Conservation (phyloP, 2,329 filamentous ascomycete genomes). For the Bretziella fagacearum region DNA sequence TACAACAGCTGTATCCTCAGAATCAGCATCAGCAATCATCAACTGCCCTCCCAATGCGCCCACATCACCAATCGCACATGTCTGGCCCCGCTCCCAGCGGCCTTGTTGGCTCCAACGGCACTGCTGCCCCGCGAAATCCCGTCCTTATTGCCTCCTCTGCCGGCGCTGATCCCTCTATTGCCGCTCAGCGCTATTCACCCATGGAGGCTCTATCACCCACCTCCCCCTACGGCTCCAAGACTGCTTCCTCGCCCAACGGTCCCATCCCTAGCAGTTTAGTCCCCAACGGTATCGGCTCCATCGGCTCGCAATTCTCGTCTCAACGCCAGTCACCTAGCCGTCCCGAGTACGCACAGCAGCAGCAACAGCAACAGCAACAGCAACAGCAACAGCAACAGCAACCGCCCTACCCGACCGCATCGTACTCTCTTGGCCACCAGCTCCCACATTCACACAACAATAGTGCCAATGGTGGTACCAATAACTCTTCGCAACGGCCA, state of each 20-base stretch:
- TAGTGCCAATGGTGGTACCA: constrained; percentile 35
- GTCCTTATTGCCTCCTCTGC: constrained; percentile 12
- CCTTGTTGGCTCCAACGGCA: constrained; percentile 21
- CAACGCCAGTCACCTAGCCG: constrained; percentile 67
- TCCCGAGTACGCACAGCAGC: constrained; percentile 36
- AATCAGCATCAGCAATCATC: constrained; percentile 45
- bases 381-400: constrained; percentile 13
- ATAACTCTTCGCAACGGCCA: constrained; percentile 30
- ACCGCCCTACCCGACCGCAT: neutral
- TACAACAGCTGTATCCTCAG: constrained; percentile 16
- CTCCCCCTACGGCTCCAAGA: constrained; percentile 54
- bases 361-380: constrained; percentile 12
- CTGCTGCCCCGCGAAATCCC: constrained; percentile 44
- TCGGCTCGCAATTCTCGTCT: constrained; percentile 45
- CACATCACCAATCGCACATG: constrained; percentile 59
- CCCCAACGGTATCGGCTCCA: constrained; percentile 60
- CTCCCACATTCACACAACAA: constrained; percentile 29
- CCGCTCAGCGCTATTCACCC: constrained; percentile 83
- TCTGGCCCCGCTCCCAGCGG: constrained; percentile 28
- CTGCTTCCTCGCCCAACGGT: constrained; percentile 41
- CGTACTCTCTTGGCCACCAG: constrained; percentile 4
- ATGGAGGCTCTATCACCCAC: constrained; percentile 80
- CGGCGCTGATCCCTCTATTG: constrained; percentile 52
- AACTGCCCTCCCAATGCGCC: constrained; percentile 69
- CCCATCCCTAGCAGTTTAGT: constrained; percentile 90